phyloP scores from a whole-genome alignment of 1,284 basidiomycete genomes.

The Meira miltonrushii region DNA sequence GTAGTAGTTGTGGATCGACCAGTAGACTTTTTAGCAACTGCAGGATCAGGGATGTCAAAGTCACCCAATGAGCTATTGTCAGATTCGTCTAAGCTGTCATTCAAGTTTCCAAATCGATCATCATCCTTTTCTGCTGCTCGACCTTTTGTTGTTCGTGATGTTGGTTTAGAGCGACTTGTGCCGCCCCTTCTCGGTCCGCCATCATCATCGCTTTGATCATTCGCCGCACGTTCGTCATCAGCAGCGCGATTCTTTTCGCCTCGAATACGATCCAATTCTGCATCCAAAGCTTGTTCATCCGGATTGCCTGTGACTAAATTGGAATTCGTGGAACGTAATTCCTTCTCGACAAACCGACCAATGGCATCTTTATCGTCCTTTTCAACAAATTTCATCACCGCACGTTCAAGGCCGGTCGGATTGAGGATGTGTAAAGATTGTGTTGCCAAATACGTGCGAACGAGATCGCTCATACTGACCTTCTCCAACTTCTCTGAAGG shows the following conservation, averaged over 20 bases:
- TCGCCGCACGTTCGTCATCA: conserved; percentile 17
- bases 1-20: not conserved
- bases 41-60: not conserved
- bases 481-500: conserved; percentile 31
- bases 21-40: not conserved
- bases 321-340: conserved; percentile 27
- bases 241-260: conserved; percentile 7
- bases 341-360: conserved; percentile 31
- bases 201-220: conserved; percentile 14
- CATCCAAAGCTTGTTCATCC: conserved; percentile 31
- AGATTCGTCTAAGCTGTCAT: conserved; percentile 6
- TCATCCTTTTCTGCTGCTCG: conserved; percentile 25
- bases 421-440: conserved; percentile 46
- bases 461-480: conserved; percentile 36
- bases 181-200: not conserved
- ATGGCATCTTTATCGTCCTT: conserved; percentile 47
- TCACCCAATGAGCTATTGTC: not conserved
- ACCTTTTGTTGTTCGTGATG: not conserved
- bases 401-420: conserved; percentile 34
- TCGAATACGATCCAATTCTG: conserved; percentile 20
- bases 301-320: conserved; percentile 30
- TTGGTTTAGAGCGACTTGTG: not conserved
- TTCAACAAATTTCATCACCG: conserved; percentile 45
- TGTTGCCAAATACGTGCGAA: conserved; percentile 36
- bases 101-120: conserved; percentile 36